Conservation (phyloP, 352 stramenopile species). For the Halophytophthora batemanensis region DNA sequence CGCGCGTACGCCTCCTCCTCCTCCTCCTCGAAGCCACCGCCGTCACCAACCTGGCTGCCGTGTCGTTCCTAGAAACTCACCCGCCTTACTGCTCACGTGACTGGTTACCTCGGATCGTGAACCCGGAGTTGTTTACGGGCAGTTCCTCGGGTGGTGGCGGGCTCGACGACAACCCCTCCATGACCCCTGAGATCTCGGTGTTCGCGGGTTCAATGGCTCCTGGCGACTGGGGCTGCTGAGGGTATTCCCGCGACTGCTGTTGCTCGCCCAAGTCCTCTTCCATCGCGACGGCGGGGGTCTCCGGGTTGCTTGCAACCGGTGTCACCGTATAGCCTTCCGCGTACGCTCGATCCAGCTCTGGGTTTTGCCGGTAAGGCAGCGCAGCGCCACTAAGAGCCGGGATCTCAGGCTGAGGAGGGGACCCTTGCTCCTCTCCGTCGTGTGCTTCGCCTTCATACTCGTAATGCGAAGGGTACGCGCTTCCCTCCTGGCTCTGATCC, state of each 20-base stretch:
- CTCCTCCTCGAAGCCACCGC: too few relatives aligned
- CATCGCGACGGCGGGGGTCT: conserved; percentile 19
- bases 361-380: conserved; percentile 29
- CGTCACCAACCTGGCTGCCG: neutral
- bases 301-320: conserved; percentile 20
- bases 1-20: neutral
- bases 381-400: conserved; percentile 14
- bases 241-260: neutral
- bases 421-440: conserved; percentile 4
- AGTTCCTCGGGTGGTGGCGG: neutral
- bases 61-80: neutral
- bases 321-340: conserved; percentile 24
- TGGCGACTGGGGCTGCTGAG: conserved; percentile 8
- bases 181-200: conserved; percentile 23
- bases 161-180: conserved; percentile 17
- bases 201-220: conserved; percentile 19
- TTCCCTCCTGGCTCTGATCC: too few relatives aligned
- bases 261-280: conserved; percentile 14
- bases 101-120: conserved; percentile 23
- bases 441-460: neutral
- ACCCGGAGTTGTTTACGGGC: conserved; percentile 14
- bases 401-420: conserved; percentile 12
- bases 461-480: too few relatives aligned
- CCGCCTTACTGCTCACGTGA: conserved; percentile 18
- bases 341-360: conserved; percentile 24